Evolutionary conservation across 2,329 filamentous ascomycete genomes (phyloP).

Genomic region (Monosporascus cannonballus): DNA sequence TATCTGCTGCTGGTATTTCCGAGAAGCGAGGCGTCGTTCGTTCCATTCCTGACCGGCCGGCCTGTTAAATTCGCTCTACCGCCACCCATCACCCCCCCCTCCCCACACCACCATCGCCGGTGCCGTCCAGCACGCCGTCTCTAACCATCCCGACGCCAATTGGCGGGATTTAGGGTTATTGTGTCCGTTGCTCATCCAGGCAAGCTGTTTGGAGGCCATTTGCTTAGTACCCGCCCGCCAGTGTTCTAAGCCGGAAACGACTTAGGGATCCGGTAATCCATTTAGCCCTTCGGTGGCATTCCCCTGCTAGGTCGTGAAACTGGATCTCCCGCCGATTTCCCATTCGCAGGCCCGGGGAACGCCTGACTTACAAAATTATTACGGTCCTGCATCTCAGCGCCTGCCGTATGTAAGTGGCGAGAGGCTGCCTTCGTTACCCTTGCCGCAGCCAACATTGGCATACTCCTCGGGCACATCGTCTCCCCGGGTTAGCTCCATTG

Average conservation of each 20-base stretch:
- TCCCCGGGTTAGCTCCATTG: conserved; percentile 70
- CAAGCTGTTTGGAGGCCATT: conserved; percentile 5
- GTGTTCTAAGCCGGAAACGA: conserved; percentile 7
- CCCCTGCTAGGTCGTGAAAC: conserved; percentile 67
- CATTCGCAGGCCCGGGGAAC: conserved; percentile 76
- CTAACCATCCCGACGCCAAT: not conserved
- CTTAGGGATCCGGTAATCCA: not conserved
- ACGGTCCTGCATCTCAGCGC: conserved; percentile 60
- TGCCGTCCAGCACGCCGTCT: not conserved
- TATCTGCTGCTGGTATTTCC: not conserved
- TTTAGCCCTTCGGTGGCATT: conserved; percentile 18
- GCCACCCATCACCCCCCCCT: not conserved
- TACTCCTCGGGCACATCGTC: conserved; percentile 68
- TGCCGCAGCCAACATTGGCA: conserved; percentile 63
- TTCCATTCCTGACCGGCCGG: not conserved
- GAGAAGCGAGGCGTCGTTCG: not conserved
- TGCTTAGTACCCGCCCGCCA: conserved; percentile 5
- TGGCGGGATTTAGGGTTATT: not conserved
- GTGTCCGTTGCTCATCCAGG: not conserved
- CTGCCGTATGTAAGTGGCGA: conserved; percentile 65
- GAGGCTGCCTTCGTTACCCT: conserved; percentile 64
- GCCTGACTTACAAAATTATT: conserved; percentile 61
- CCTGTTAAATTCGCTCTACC: not conserved
- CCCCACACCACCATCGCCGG: not conserved
- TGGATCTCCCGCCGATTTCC: conserved; percentile 86